Percentiles rank a stretch among this genome's conserved stretches.
Conservation (phyloP, 1,284 basidiomycete species). For the Ceratobasidium sp. region DNA sequence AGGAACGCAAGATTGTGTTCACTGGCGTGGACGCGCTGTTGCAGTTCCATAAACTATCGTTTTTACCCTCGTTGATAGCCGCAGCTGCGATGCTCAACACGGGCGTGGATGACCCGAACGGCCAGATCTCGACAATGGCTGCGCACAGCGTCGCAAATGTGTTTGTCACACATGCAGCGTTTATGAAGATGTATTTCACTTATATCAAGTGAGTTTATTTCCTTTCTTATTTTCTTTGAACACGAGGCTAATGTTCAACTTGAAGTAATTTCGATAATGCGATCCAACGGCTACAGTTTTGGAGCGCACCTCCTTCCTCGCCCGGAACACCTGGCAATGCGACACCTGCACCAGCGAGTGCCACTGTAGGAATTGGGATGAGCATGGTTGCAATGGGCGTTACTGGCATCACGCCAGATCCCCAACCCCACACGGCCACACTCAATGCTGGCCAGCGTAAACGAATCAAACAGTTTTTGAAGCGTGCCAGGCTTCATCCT, state of each 20-base stretch:
- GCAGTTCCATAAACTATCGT: constrained; percentile 90
- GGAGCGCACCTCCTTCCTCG: constrained; percentile 66
- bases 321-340: constrained; percentile 49
- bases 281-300: constrained; percentile 82
- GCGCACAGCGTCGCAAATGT: constrained; percentile 87
- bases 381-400: constrained; percentile 59
- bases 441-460: constrained; percentile 79
- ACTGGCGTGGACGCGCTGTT: constrained; percentile 89
- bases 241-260: too few species aligned
- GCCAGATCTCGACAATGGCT: constrained; percentile 73
- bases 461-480: constrained; percentile 85
- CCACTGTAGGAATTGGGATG: constrained; percentile 67
- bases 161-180: constrained; percentile 91
- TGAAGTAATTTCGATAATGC: constrained; percentile 95
- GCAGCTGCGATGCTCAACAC: constrained; percentile 74
- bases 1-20: constrained; percentile 93
- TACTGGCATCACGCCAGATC: constrained; percentile 51
- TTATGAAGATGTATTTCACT: constrained; percentile 96
- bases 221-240: constrained; percentile 18
- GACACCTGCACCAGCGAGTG: constrained; percentile 60
- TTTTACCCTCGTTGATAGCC: constrained; percentile 85
- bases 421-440: constrained; percentile 44
- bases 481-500: constrained; percentile 83
- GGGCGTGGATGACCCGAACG: constrained; percentile 69
- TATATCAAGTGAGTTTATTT: constrained; percentile 85